Evolutionary conservation across 345 rosid genomes (phyloP).

Genomic region (Gossypium australe): DNA sequence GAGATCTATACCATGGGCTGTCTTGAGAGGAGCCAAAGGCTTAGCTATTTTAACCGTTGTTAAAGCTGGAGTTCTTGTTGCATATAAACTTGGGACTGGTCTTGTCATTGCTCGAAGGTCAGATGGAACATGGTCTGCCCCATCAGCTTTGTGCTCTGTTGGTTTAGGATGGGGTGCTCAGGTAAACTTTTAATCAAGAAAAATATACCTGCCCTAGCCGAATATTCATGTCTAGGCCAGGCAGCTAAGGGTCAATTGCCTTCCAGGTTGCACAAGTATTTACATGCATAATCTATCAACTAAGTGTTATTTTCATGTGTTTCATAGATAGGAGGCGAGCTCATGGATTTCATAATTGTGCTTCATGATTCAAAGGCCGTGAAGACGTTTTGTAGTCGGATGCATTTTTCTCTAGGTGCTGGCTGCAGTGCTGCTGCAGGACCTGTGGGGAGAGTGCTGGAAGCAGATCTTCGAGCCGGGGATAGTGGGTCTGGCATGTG

Average conservation of each 20-base stretch:
- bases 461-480: constrained; percentile 91
- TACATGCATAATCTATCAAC: background rate
- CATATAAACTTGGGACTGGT: constrained; percentile 87
- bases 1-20: constrained; percentile 74
- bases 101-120: constrained; percentile 73
- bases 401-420: constrained; percentile 96
- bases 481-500: constrained; percentile 78
- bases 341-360: constrained; percentile 89
- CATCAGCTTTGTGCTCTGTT: constrained; percentile 71
- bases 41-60: constrained; percentile 85
- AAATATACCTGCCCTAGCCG: background rate
- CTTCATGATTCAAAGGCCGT: constrained; percentile 89
- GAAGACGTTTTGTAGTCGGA: constrained; percentile 90
- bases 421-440: constrained; percentile 99
- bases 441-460: constrained; percentile 92
- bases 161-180: constrained; percentile 99
- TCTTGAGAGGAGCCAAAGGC: constrained; percentile 79
- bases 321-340: constrained; percentile 84
- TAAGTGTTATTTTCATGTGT: background rate
- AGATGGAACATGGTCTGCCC: constrained; percentile 98
- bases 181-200: constrained; percentile 33
- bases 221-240: background rate
- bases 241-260: background rate
- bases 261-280: background rate
- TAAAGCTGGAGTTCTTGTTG: constrained; percentile 74